Conservation (phyloP, 108 stramenopile genomes). For the Thalassiosira profunda region DNA sequence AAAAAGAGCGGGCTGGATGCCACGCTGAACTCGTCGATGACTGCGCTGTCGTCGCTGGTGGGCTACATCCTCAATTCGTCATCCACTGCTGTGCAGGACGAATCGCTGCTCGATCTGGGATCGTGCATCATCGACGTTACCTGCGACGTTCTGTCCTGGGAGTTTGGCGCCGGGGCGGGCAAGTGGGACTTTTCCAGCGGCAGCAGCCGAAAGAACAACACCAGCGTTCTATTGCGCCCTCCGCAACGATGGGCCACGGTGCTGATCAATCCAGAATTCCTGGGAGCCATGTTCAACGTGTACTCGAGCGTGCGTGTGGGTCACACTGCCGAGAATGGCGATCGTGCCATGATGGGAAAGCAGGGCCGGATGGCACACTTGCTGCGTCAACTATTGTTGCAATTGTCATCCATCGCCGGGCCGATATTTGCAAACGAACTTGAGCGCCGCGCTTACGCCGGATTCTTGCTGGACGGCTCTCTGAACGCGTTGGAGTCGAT, state of each 20-base stretch:
- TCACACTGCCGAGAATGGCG: conserved; percentile 24
- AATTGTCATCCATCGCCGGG: conserved; percentile 56
- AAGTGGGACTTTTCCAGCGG: conserved; percentile 52
- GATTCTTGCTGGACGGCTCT: conserved; percentile 68
- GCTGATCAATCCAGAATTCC: conserved; percentile 70
- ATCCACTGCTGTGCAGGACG: conserved; percentile 8
- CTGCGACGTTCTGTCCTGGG: conserved; percentile 74
- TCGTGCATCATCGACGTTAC: conserved; percentile 57
- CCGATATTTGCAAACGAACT: conserved; percentile 61
- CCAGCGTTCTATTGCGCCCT: conserved; percentile 52
- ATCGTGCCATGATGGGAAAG: conserved; percentile 4
- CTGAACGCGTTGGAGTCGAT: conserved; percentile 50
- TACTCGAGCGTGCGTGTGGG: conserved; percentile 35
- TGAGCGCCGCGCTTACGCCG: conserved; percentile 64
- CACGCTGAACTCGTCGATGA: conserved; percentile 32
- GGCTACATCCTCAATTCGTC: conserved; percentile 27
- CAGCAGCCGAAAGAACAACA: conserved; percentile 10
- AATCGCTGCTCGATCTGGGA: conserved; percentile 42
- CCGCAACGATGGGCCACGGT: conserved; percentile 65
- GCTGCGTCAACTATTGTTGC: conserved; percentile 77
- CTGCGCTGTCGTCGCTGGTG: conserved; percentile 27
- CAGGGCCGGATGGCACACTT: conserved; percentile 49
- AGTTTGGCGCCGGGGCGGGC: conserved; percentile 65
- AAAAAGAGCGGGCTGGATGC: conserved; percentile 38
- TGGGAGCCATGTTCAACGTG: conserved; percentile 62